These are phyloP conservation scores for Starmerella stigmatis DNA, from an alignment of 805 yeast species.

Conservation along the genomic window DNA sequence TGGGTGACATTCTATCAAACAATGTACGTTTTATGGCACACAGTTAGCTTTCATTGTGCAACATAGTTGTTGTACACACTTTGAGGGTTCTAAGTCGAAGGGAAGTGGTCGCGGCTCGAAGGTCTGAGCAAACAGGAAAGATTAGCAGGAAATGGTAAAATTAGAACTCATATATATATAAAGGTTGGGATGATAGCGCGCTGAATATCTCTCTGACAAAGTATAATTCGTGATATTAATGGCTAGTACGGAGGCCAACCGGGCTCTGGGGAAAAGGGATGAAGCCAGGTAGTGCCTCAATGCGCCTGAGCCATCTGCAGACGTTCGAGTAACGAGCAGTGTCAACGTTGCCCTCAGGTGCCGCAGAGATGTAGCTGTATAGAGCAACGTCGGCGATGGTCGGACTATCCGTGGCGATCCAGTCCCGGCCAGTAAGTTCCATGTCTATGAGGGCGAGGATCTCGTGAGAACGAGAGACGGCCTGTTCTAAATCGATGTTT, in stretches of 20 bases:
- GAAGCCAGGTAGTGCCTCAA: background rate
- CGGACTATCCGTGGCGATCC: background rate
- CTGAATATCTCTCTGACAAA: too few relatives aligned
- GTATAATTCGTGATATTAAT: too few relatives aligned
- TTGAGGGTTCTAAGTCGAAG: too few relatives aligned
- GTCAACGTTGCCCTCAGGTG: background rate
- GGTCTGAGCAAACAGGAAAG: too few relatives aligned
- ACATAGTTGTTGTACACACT: too few relatives aligned
- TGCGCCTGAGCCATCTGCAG: background rate
- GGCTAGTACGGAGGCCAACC: background rate
- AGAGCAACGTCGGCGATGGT: background rate
- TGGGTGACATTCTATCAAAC: too few relatives aligned
- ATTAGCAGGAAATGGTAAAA: too few relatives aligned
- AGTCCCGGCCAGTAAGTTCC: background rate
- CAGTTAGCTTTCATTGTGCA: too few relatives aligned
- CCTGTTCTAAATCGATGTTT: background rate
- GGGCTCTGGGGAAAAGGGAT: background rate
- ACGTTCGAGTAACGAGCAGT: background rate
- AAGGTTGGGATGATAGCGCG: too few relatives aligned
- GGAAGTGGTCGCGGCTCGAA: too few relatives aligned
- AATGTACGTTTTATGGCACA: too few relatives aligned
- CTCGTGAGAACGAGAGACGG: background rate
- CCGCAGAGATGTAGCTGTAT: background rate
- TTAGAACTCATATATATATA: too few relatives aligned
- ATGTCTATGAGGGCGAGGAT: background rate